Evolutionary conservation across 495 filamentous ascomycete genomes (phyloP).

Genomic region (Penicillium ucsense): DNA sequence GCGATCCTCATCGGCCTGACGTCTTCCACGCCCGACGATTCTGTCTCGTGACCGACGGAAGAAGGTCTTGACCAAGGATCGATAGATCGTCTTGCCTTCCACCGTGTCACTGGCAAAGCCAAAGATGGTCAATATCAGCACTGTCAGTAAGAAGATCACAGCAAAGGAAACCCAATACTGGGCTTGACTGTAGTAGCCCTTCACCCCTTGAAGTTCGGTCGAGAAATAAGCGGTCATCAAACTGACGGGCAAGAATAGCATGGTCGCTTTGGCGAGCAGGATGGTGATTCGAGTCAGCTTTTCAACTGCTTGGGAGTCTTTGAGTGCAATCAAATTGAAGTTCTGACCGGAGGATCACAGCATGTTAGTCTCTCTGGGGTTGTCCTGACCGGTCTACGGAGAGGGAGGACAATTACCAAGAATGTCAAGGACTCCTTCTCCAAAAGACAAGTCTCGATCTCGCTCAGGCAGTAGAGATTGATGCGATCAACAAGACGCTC

Average conservation of each 20-base stretch:
- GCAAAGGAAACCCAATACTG: conserved; percentile 69
- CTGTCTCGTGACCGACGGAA: conserved; percentile 24
- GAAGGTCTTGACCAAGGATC: conserved; percentile 31
- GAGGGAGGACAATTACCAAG: conserved; percentile 35
- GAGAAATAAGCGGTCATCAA: conserved; percentile 82
- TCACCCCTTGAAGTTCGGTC: conserved; percentile 52
- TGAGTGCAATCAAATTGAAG: conserved; percentile 81
- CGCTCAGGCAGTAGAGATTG: conserved; percentile 67
- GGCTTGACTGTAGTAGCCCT: conserved; percentile 44
- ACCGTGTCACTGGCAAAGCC: conserved; percentile 39
- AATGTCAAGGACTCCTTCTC: conserved; percentile 73
- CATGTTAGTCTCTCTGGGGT: too few relatives aligned
- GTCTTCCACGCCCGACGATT: conserved; percentile 5
- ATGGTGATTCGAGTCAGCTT: conserved; percentile 71
- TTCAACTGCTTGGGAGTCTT: conserved; percentile 71
- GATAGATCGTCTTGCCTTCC: conserved; percentile 42
- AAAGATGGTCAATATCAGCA: conserved; percentile 44
- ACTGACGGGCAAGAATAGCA: conserved; percentile 76
- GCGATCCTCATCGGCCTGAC: not conserved
- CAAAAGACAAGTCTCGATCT: conserved; percentile 67
- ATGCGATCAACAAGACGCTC: conserved; percentile 68
- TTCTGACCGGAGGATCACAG: conserved; percentile 38
- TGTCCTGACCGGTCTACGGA: not conserved
- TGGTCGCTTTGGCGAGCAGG: conserved; percentile 72
- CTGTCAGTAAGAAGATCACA: conserved; percentile 54